Evolutionary conservation across 1,284 basidiomycete species (phyloP).

Genomic region (Leccinum subfulvum): DNA sequence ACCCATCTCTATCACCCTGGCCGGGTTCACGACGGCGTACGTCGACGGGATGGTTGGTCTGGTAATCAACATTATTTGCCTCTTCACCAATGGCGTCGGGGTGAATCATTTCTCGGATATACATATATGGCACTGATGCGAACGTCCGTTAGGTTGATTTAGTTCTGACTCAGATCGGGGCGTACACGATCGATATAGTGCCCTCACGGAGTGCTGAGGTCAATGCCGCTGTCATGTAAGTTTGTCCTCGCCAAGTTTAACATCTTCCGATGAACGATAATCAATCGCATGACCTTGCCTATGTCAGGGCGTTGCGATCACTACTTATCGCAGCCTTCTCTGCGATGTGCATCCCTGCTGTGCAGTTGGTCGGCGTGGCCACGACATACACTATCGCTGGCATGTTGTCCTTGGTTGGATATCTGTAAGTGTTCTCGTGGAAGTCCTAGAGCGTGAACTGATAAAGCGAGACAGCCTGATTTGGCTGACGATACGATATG

Average conservation of each 20-base stretch:
- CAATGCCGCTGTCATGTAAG: slow-evolving; percentile 43
- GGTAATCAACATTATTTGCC: slow-evolving; percentile 38
- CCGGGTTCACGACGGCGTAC: slow-evolving; percentile 31
- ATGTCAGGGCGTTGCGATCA: slow-evolving; percentile 43
- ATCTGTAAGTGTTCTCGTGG: slow-evolving; percentile 36
- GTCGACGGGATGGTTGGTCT: slow-evolving; percentile 42
- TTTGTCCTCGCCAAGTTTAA: background rate
- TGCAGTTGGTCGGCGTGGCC: slow-evolving; percentile 32
- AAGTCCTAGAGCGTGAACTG: background rate
- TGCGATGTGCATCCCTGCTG: slow-evolving; percentile 37
- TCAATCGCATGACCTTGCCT: background rate
- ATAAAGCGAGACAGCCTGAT: background rate
- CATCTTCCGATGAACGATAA: background rate
- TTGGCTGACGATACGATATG: slow-evolving; percentile 43
- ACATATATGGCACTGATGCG: background rate
- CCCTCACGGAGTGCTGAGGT: slow-evolving; percentile 54
- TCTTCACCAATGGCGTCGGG: slow-evolving; percentile 52
- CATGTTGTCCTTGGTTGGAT: slow-evolving; percentile 43
- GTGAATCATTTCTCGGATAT: slow-evolving; percentile 30
- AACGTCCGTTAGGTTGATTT: slow-evolving; percentile 38
- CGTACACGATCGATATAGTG: slow-evolving; percentile 58
- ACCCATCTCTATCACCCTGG: slow-evolving; percentile 28
- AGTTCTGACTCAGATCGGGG: slow-evolving; percentile 48
- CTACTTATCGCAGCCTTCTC: slow-evolving; percentile 31
- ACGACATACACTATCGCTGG: slow-evolving; percentile 50